Conservation (phyloP, 139 green algal genomes). For the Chlorella vulgaris region DNA sequence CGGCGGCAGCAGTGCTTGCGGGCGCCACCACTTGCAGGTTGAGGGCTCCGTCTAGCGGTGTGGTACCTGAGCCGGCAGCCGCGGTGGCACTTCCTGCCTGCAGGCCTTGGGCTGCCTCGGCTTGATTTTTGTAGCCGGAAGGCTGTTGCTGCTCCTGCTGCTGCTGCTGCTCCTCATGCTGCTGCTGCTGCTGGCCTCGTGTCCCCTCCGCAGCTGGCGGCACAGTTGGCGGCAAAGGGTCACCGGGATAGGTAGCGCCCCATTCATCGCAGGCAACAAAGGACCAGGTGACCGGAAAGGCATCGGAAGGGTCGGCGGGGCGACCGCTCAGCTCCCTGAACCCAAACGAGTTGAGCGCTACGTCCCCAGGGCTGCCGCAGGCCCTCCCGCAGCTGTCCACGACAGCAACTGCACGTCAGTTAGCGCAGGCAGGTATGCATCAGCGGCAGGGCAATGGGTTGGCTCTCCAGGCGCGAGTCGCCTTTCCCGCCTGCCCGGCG, state of each 20-base stretch:
- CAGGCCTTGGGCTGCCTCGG: not conserved
- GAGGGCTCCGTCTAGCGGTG: no score
- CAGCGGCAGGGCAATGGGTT: not conserved
- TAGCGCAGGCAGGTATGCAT: not conserved
- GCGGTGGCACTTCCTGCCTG: not conserved
- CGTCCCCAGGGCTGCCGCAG: not conserved
- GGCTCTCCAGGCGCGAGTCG: not conserved
- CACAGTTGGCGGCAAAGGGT: not conserved
- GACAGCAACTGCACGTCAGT: not conserved
- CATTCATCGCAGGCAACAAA: not conserved
- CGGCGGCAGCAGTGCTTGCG: no score
- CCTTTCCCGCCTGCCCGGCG: not conserved
- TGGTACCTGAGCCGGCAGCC: not conserved
- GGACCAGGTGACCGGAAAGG: not conserved
- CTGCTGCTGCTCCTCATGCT: not conserved
- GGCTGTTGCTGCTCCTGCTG: not conserved
- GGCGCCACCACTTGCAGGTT: not conserved
- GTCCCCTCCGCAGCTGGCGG: not conserved
- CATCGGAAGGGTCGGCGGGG: not conserved
- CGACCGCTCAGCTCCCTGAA: not conserved
- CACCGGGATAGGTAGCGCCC: not conserved
- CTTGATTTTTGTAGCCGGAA: not conserved
- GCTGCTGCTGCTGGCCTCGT: not conserved
- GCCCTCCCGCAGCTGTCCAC: not conserved
- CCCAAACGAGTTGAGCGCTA: not conserved